Conservation (phyloP, 768 basidiomycete genomes). For the Boletus vinaceobasis region DNA sequence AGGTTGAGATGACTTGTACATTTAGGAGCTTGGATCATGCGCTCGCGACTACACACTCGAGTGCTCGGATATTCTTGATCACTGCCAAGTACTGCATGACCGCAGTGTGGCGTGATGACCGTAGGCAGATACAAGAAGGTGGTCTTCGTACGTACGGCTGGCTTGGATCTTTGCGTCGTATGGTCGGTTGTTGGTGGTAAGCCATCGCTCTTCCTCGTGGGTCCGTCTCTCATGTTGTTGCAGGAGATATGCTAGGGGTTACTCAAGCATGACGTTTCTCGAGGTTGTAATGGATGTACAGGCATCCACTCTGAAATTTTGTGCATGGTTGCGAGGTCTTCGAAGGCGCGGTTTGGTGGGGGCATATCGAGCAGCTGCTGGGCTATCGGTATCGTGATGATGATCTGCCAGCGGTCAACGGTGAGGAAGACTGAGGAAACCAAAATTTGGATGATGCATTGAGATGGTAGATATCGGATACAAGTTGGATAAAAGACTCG, state of each 20-base stretch:
- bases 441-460: neutral
- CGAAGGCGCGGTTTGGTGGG: constrained; percentile 56
- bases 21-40: constrained; percentile 76
- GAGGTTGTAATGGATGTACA: constrained; percentile 65
- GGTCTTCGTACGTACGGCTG: constrained; percentile 47
- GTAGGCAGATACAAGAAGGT: constrained; percentile 44
- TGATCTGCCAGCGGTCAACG: neutral
- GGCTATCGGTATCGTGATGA: constrained; percentile 39
- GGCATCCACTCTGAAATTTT: constrained; percentile 50
- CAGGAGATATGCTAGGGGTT: constrained; percentile 60
- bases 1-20: neutral
- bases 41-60: constrained; percentile 83
- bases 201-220: constrained; percentile 23
- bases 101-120: constrained; percentile 76
- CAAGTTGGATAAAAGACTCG: neutral
- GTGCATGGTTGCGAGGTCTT: constrained; percentile 67
- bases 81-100: constrained; percentile 84
- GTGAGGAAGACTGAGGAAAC: neutral
- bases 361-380: constrained; percentile 70
- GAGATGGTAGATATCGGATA: constrained; percentile 1
- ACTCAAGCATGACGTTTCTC: constrained; percentile 46
- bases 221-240: constrained; percentile 1
- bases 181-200: constrained; percentile 74
- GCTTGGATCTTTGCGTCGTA: constrained; percentile 45
- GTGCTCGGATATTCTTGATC: constrained; percentile 86